Evolutionary conservation across 768 basidiomycete species (phyloP).

Genomic region (Boletus tomentosulus): DNA sequence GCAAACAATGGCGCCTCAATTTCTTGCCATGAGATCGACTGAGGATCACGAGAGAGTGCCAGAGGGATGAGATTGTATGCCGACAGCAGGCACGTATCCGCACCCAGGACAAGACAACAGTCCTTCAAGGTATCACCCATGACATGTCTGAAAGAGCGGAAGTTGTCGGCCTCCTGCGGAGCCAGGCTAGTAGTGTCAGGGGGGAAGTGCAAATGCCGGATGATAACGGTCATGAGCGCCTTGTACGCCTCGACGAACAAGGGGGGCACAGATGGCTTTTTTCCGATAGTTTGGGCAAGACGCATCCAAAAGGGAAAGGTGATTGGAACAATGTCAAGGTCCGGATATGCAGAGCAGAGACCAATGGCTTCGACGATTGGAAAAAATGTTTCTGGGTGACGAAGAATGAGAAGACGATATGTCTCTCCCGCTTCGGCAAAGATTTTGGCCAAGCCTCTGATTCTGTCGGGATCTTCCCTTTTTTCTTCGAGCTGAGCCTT

Average conservation of each 20-base stretch:
- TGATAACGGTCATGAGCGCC: slow-evolving; percentile 79
- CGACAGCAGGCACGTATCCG: slow-evolving; percentile 76
- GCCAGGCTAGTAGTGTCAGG: slow-evolving; percentile 58
- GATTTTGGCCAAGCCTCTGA: slow-evolving; percentile 85
- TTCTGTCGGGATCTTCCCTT: slow-evolving; percentile 79
- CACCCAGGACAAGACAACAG: slow-evolving; percentile 90
- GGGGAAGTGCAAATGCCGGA: slow-evolving; percentile 90
- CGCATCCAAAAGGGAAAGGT: slow-evolving; percentile 99
- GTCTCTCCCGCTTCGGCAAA: slow-evolving; percentile 98
- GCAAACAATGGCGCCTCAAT: slow-evolving; percentile 97
- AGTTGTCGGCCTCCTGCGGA: slow-evolving; percentile 88
- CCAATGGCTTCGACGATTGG: slow-evolving; percentile 94
- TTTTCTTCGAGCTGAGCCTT: slow-evolving; percentile 54
- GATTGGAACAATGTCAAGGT: slow-evolving; percentile 95
- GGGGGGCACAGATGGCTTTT: slow-evolving; percentile 66
- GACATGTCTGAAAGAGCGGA: slow-evolving; percentile 92
- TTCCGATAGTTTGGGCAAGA: slow-evolving; percentile 84
- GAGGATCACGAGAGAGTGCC: slow-evolving; percentile 60
- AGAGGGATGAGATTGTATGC: slow-evolving; percentile 77
- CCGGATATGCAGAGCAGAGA: slow-evolving; percentile 85
- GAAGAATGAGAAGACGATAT: slow-evolving; percentile 82
- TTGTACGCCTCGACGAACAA: slow-evolving; percentile 81
- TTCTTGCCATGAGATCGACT: slow-evolving; percentile 82
- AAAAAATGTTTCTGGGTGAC: slow-evolving; percentile 89
- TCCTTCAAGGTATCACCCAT: slow-evolving; percentile 99